Evolutionary conservation across 2,329 filamentous ascomycete species (phyloP), one percentile per base, ranked within the genome.

Genomic region (Paraphoma sp.): DNA sequence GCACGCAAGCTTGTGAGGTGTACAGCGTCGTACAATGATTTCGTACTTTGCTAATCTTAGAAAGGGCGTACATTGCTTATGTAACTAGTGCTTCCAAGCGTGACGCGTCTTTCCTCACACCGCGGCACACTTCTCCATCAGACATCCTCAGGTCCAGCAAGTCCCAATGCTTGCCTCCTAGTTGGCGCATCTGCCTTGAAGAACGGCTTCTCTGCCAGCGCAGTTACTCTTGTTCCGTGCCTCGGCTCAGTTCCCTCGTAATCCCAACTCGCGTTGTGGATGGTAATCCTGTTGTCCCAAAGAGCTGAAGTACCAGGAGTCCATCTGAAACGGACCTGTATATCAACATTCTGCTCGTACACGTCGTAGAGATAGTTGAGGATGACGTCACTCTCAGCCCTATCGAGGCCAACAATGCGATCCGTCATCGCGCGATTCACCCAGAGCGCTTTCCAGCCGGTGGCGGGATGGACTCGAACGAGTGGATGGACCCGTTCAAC

Each of bases 251-350:
- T 81, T 1, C 87, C 87, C 33, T 85, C 87, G 67, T 91, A 91
- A 63, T 92, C 88, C 87, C 88, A 92, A 65, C 85, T 88, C 0
- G 88, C 89, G 59, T 90, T 91, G 64, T 92, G 88, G 38, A 91
- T 91, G 0, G 89, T 90, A 56, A 90, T 88, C 80, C 86, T 80
- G 64, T 91, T 91, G 67, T 91, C 89, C 89, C 89, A 91, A 3
- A 91, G 75, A 0, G 87, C 89, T 49, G 84, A 88, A 0, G 88
- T 89, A 28, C 82, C 76, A 0, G 87, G 85, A 0, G 85, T 89
- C 89, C 89, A 92, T 67, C 83, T 85, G 78, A 90, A 91, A 0
- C 89, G 82, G 6, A 90, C 81, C 71, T 92, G 89, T 51, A 91
- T 91, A 66, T 92, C 89, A 3, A 88, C 81, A 54, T 89, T 90